These are phyloP conservation scores for Prunus mongolica DNA, from an alignment of 306 rosid species.

Conservation along the genomic window DNA sequence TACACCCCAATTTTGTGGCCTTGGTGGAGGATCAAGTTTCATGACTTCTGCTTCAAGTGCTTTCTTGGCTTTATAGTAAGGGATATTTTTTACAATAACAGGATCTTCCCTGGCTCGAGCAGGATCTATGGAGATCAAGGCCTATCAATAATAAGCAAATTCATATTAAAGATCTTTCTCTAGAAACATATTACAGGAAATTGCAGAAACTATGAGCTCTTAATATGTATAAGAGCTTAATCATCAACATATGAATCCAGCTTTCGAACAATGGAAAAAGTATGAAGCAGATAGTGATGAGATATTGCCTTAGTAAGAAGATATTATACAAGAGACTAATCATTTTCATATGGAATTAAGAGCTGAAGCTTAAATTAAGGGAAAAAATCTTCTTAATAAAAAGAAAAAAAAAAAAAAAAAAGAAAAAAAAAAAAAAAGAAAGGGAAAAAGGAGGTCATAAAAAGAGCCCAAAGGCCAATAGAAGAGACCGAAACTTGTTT, in stretches of 20 bases:
- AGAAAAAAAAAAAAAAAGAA: background rate
- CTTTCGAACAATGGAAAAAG: background rate
- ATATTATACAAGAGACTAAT: background rate
- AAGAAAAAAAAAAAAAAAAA: background rate
- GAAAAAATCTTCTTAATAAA: too few species aligned
- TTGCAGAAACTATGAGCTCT: background rate
- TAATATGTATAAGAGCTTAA: background rate
- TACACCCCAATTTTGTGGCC: conserved; percentile 93
- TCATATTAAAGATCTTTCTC: background rate
- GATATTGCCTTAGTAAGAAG: background rate
- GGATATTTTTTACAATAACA: conserved; percentile 72
- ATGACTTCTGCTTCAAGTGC: conserved; percentile 73
- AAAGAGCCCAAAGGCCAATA: background rate
- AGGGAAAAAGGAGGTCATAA: background rate
- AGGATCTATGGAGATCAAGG: conserved; percentile 84
- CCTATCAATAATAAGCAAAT: conserved; percentile 45
- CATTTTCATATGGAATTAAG: background rate
- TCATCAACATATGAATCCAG: background rate
- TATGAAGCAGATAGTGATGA: background rate
- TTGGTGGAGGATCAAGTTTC: conserved; percentile 88
- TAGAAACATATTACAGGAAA: conserved; percentile 7
- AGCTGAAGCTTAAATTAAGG: background rate
- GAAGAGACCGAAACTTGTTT: background rate
- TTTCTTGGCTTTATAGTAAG: conserved; percentile 86
- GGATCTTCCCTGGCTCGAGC: conserved; percentile 88